Percentiles rank a stretch among this genome's conserved stretches.
These are phyloP conservation scores for Daldinia sp. DNA, from an alignment of 2,329 filamentous ascomycete genomes.

Conservation along the genomic window DNA sequence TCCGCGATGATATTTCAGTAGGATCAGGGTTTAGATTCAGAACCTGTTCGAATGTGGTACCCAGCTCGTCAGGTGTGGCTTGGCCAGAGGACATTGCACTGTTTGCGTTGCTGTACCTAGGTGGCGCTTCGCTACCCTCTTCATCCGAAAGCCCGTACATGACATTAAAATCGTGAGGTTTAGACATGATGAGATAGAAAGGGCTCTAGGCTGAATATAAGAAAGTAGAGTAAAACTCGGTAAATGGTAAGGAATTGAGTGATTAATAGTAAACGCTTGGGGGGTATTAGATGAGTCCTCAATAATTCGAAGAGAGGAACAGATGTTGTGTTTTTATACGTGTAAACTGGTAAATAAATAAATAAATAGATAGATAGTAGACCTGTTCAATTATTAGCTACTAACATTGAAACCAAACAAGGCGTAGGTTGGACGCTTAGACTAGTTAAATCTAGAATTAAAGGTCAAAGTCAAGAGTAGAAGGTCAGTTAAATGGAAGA, in stretches of 20 bases:
- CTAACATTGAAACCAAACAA: too few species aligned
- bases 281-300: background rate
- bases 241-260: background rate
- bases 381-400: too few species aligned
- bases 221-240: too few species aligned
- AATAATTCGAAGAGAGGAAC: background rate
- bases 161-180: background rate
- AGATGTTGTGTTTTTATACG: background rate
- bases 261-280: background rate
- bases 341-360: background rate
- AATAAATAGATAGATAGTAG: background rate
- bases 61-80: slow-evolving; percentile 35
- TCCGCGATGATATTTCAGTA: slow-evolving; percentile 47
- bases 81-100: slow-evolving; percentile 5
- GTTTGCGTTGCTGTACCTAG: background rate
- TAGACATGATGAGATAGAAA: slow-evolving; percentile 7
- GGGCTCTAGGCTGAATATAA: too few species aligned
- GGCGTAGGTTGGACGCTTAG: too few species aligned
- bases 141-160: background rate
- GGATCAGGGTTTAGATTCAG: slow-evolving; percentile 55
- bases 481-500: background rate
- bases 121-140: background rate
- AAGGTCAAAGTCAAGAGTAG: background rate
- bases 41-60: slow-evolving; percentile 51
- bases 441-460: background rate